Evolutionary conservation across 2,329 filamentous ascomycete genomes (phyloP).

Genomic region (Xylaria sp.): DNA sequence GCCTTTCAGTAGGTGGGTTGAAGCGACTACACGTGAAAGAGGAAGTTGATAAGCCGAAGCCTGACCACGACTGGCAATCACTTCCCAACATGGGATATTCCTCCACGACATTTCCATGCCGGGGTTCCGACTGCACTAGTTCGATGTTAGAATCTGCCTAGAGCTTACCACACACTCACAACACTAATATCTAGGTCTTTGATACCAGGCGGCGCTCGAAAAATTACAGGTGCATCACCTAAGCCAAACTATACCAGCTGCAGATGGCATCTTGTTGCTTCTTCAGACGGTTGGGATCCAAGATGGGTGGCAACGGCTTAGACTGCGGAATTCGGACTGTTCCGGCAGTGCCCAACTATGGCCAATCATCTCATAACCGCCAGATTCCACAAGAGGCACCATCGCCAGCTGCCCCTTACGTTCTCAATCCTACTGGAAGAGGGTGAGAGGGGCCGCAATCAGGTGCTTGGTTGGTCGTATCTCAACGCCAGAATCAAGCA

Average conservation of each 20-base stretch:
- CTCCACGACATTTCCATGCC: constrained; percentile 17
- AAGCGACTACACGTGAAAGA: constrained; percentile 29
- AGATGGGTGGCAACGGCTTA: constrained; percentile 27
- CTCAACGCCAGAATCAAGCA: constrained; percentile 9
- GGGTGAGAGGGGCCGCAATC: constrained; percentile 18
- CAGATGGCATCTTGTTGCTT: not conserved
- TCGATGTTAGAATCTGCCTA: constrained; percentile 7
- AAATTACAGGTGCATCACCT: constrained; percentile 5
- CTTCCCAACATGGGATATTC: constrained; percentile 29
- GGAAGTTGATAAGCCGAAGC: constrained; percentile 37
- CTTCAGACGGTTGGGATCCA: constrained; percentile 17
- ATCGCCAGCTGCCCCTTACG: constrained; percentile 32
- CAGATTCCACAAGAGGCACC: constrained; percentile 11
- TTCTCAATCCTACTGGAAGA: not conserved
- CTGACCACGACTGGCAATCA: constrained; percentile 31
- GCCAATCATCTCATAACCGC: constrained; percentile 21
- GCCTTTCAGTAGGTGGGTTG: constrained; percentile 15
- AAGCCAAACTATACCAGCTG: constrained; percentile 6
- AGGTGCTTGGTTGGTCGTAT: constrained; percentile 15
- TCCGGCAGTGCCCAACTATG: constrained; percentile 1
- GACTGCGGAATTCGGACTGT: constrained; percentile 16
- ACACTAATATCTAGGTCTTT: not conserved
- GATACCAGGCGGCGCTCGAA: constrained; percentile 4
- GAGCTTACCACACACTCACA: constrained; percentile 8
- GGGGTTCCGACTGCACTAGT: not conserved